Evolutionary conservation across 768 basidiomycete genomes (phyloP), one percentile per base, ranked within the genome.

Genomic region (Leccinellum albellum): DNA sequence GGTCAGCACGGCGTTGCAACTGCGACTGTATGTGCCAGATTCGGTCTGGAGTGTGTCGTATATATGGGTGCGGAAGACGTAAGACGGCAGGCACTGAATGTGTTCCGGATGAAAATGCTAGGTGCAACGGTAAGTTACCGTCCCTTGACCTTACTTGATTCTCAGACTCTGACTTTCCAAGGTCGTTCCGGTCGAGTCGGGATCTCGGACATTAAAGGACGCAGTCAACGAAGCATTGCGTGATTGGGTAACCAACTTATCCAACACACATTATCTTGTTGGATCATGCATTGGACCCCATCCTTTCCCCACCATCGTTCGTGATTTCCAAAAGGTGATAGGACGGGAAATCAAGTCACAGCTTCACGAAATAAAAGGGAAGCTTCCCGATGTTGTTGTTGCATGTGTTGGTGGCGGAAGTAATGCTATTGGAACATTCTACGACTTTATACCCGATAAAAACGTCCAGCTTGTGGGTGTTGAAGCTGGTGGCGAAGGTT

Each of bases 21-120:
- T 48, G 97, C 97, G 1, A 99, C 97, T 6, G 97, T 93, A 23
- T 98, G 97, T 64, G 97, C 97, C 23, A 89, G 91, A 64, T 99
- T 98, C 65, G 95, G 92, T 6, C 71, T 98, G 79, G 87, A 97
- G 74, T 99, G 97, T 69, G 74, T 96, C 63, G 82, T 99, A 67
- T 99, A 95, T 76, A 99, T 99, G 97, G 97, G 97, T 51, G 85
- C 92, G 24, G 97, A 98, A 73, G 97, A 98, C 70, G 95, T 98
- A 15, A 84, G 94, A 26, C 83, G 97, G 42, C 97, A 99, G 73
- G 93, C 94, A 17, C 73, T 99, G 62, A 99, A 98, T 75, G 96
- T 98, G 23, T 99, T 99, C 83, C 82, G 96, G 49, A 99, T 98
- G 69, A 86, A 88, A 69, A 97, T 99, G 95, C 81, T 98, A 45